phyloP scores from a whole-genome alignment of 2,329 filamentous ascomycete species.

The Fusarium chaquense region DNA sequence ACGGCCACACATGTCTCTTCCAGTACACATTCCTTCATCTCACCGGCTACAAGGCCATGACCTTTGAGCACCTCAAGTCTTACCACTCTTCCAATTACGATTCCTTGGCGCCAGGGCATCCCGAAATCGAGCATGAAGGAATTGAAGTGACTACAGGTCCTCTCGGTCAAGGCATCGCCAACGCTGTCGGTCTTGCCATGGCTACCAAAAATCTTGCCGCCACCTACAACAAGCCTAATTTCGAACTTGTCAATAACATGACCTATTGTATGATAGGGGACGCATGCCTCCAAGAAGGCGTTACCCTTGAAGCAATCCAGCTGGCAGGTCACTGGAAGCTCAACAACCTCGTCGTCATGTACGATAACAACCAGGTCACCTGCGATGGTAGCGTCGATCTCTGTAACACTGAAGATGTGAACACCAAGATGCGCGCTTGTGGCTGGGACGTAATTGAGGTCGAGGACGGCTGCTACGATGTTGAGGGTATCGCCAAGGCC shows the following conservation, averaged over 20 bases:
- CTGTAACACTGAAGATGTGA: slow-evolving; percentile 67
- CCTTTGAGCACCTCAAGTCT: slow-evolving; percentile 67
- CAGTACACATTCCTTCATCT: slow-evolving; percentile 67
- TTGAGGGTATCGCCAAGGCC: slow-evolving; percentile 57
- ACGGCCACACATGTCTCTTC: slow-evolving; percentile 68
- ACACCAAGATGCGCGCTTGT: slow-evolving; percentile 67
- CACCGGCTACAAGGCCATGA: slow-evolving; percentile 66
- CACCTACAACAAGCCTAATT: slow-evolving; percentile 64
- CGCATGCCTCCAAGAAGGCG: slow-evolving; percentile 69
- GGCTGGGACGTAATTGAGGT: slow-evolving; percentile 69
- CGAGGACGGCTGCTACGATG: slow-evolving; percentile 64
- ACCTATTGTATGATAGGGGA: slow-evolving; percentile 70
- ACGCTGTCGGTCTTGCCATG: slow-evolving; percentile 70
- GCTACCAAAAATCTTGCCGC: slow-evolving; percentile 67
- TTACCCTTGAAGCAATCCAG: slow-evolving; percentile 67
- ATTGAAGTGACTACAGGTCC: slow-evolving; percentile 71
- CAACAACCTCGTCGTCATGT: slow-evolving; percentile 68
- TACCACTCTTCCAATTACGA: slow-evolving; percentile 61
- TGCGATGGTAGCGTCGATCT: slow-evolving; percentile 68
- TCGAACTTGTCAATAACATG: slow-evolving; percentile 62
- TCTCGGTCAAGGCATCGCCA: slow-evolving; percentile 70
- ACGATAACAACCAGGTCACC: slow-evolving; percentile 72
- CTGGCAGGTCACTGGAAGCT: slow-evolving; percentile 67
- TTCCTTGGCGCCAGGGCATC: slow-evolving; percentile 66
- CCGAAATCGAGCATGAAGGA: slow-evolving; percentile 68